Percentiles rank a stretch among this genome's conserved stretches.
These are phyloP conservation scores for Malassezia yamatoensis DNA, from an alignment of 1,284 basidiomycete genomes.

Conservation along the genomic window DNA sequence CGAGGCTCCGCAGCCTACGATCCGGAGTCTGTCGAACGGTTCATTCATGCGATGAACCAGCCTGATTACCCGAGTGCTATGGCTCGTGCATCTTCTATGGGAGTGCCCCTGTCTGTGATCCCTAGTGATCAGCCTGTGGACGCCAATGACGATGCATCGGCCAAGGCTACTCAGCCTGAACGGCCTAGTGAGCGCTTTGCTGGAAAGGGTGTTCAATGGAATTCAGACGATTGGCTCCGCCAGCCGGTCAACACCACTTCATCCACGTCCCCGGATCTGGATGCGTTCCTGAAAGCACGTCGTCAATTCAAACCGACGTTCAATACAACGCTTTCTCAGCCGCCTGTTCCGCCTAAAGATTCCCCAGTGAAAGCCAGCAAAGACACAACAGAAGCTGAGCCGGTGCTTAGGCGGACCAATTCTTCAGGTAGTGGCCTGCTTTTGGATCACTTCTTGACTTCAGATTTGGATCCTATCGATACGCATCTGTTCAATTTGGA, in stretches of 20 bases:
- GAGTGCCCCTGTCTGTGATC: conserved; percentile 6
- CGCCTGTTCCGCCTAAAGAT: conserved; percentile 20
- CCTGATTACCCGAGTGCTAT: conserved; percentile 9
- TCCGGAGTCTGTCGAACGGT: conserved; percentile 8
- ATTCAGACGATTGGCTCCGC: conserved; percentile 28
- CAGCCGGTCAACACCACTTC: conserved; percentile 14
- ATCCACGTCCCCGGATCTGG: conserved; percentile 22
- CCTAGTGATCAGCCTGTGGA: not conserved
- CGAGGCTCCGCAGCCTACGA: conserved; percentile 11
- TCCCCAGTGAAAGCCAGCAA: conserved; percentile 7
- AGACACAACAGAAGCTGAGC: conserved; percentile 3
- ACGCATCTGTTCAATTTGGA: conserved; percentile 25
- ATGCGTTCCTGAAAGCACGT: conserved; percentile 35
- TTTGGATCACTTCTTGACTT: conserved; percentile 3
- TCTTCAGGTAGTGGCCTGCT: not conserved
- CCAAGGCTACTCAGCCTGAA: not conserved
- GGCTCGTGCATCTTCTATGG: conserved; percentile 3
- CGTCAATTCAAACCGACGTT: conserved; percentile 23
- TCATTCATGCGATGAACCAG: conserved; percentile 10
- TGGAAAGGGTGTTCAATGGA: conserved; percentile 36
- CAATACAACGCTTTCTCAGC: conserved; percentile 14
- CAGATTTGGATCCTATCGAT: conserved; percentile 10
- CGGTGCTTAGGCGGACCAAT: not conserved
- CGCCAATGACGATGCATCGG: not conserved
- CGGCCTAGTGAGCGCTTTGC: conserved; percentile 31